Evolutionary conservation across 108 stramenopile species (phyloP).

Genomic region (Skeletonema grethae): DNA sequence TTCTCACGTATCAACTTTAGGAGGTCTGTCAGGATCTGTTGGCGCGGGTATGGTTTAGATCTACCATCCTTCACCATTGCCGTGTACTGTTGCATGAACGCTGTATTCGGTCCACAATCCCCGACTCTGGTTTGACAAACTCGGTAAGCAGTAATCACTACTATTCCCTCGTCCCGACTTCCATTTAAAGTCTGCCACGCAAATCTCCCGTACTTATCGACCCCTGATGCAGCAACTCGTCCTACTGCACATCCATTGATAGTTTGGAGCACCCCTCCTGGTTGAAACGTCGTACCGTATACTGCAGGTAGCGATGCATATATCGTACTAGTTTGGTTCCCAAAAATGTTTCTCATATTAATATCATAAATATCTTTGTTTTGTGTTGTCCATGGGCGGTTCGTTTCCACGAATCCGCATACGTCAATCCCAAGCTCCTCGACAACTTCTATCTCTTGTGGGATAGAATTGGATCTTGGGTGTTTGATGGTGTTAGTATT

Average conservation of each 20-base stretch:
- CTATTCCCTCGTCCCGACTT: slow-evolving; percentile 14
- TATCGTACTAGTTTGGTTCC: background rate
- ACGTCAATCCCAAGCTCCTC: background rate
- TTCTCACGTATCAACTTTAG: background rate
- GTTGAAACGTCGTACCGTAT: background rate
- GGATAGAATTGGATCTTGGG: background rate
- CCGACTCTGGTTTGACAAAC: background rate
- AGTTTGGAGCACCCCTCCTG: background rate
- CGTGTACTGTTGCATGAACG: background rate
- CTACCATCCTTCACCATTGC: background rate
- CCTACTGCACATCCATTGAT: background rate
- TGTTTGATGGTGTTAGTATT: background rate
- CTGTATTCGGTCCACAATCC: background rate
- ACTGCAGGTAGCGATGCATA: background rate
- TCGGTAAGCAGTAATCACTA: slow-evolving; percentile 5
- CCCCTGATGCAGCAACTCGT: background rate
- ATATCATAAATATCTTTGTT: background rate
- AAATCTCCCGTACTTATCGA: slow-evolving; percentile 7
- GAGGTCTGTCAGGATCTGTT: background rate
- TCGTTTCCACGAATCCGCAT: background rate
- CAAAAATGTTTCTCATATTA: background rate
- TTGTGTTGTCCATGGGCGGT: background rate
- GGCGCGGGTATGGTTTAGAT: background rate
- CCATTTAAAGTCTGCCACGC: slow-evolving; percentile 1
- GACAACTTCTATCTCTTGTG: background rate